Evolutionary conservation across 192 early-diverging fungal species (phyloP), one percentile per base, ranked within the genome.

Genomic region (Rhizophlyctis rosea): DNA sequence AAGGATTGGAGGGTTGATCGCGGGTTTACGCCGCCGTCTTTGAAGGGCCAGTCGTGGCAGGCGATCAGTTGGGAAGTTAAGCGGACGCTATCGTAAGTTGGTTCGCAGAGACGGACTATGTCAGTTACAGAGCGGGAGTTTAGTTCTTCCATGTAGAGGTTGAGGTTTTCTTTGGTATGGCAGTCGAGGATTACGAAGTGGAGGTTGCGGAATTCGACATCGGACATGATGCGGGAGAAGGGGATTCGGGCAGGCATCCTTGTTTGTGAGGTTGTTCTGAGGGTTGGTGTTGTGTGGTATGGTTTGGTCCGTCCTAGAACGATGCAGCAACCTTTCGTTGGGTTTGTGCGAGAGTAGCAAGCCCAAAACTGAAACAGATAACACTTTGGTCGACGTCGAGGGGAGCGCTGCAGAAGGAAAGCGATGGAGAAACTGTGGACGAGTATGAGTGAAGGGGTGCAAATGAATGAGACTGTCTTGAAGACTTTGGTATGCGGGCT

Each of bases 141-240:
- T 69, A 94, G 79, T 64, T 91, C 78, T 67, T 79, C 74, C 23
- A 94, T 57, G 64, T 93, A 94, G 33, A 82, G 78, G 3, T 83
- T 77, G 13, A 97, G 73, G 4, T 87, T 93, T 47, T 84, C 83
- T 60, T 87, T 82, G 13, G 91, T 91, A 4, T 93, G 94, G 57
- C 93, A 95, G 69, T 97, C 94, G 61, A 94, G 85, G 67, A 97
- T 91, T 48, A 97, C 76, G 67, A 97, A 97, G 11, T 89, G 84
- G 57, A 92, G 74, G 53, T 75, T 71, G 28, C 75, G 76, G 14
- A 78, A 72, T 59, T 88, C 80, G 54, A 90, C 82, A 24, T 84
- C 54, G 0, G 84, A 87, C 53, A 90, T 72, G 53, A 82, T 83
- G 50, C 87, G 82, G 27, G 85, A 71, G 36, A 90, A 61, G 27